A percentile compares a stretch with the other conserved stretches of the same genome.
Conservation (phyloP, 192 early-diverging fungal species). For the Backusella westeae region DNA sequence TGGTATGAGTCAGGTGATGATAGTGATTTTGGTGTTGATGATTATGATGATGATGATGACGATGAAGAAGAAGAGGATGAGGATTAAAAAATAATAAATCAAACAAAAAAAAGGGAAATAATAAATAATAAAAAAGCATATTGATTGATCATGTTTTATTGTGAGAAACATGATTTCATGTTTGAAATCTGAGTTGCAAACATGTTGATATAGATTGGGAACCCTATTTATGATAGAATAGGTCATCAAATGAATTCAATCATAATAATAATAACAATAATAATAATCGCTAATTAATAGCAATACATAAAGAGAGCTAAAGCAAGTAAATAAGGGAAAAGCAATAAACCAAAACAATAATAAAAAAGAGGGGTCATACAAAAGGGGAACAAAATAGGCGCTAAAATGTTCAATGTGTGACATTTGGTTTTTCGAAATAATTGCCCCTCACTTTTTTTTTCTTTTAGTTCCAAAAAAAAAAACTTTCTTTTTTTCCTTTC, state of each 20-base stretch:
- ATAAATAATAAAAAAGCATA: neutral
- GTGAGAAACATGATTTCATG: neutral
- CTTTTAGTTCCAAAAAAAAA: neutral
- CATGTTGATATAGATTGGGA: too few species aligned
- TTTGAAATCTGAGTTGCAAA: neutral
- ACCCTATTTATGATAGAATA: too few species aligned
- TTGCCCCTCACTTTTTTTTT: neutral
- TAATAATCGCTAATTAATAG: neutral
- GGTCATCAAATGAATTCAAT: neutral
- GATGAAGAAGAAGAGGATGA: conserved; percentile 38
- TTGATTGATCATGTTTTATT: neutral
- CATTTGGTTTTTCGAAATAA: neutral
- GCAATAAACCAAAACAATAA: too few species aligned
- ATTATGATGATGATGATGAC: conserved; percentile 32
- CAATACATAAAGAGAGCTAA: too few species aligned
- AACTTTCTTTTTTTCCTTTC: neutral
- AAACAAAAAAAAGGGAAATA: neutral
- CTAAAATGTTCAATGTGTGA: neutral
- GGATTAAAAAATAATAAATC: neutral
- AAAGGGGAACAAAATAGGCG: neutral
- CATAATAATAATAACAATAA: neutral
- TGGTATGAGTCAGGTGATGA: conserved; percentile 42
- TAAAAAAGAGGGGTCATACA: neutral
- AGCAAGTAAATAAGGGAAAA: neutral
- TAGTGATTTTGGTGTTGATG: conserved; percentile 42